Percentiles rank a stretch among this genome's conserved stretches.
Conservation (phyloP, 768 basidiomycete genomes). For the Mycena leptocephala region DNA sequence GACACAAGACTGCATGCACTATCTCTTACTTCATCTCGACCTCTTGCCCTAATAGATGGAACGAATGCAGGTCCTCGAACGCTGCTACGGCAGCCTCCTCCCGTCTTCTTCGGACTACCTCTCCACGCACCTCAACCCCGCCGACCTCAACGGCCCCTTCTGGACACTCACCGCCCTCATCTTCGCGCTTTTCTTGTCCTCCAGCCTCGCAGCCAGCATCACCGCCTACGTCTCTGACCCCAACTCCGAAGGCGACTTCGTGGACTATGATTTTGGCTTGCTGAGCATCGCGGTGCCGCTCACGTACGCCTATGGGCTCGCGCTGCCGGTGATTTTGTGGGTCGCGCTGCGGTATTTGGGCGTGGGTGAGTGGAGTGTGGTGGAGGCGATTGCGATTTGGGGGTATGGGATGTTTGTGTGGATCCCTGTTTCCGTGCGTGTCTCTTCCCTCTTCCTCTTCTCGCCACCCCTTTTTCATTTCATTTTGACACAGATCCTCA, state of each 20-base stretch:
- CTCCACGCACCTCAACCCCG: conserved; percentile 74
- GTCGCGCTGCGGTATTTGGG: conserved; percentile 87
- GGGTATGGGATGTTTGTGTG: conserved; percentile 89
- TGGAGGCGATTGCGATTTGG: conserved; percentile 88
- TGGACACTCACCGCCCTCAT: conserved; percentile 98
- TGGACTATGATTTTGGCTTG: conserved; percentile 90
- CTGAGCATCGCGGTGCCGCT: conserved; percentile 87
- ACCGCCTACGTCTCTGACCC: conserved; percentile 85
- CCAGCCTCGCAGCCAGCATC: conserved; percentile 92
- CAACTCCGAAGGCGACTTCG: too few relatives aligned
- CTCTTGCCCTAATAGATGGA: conserved; percentile 8
- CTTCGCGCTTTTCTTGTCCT: conserved; percentile 93
- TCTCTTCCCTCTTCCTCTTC: not conserved
- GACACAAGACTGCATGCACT: conserved; percentile 80
- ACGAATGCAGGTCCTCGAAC: conserved; percentile 69
- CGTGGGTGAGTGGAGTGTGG: conserved; percentile 90
- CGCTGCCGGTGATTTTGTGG: conserved; percentile 89
- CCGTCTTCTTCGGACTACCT: conserved; percentile 75
- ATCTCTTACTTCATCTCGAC: too few relatives aligned
- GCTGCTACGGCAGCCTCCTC: conserved; percentile 86
- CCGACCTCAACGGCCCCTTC: conserved; percentile 93
- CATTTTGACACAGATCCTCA: conserved; percentile 80
- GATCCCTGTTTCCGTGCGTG: conserved; percentile 88
- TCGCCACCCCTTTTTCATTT: not conserved
- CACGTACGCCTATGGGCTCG: conserved; percentile 92